These are phyloP conservation scores for Neurospora cerealis DNA, from an alignment of 495 filamentous ascomycete genomes.

Conservation along the genomic window DNA sequence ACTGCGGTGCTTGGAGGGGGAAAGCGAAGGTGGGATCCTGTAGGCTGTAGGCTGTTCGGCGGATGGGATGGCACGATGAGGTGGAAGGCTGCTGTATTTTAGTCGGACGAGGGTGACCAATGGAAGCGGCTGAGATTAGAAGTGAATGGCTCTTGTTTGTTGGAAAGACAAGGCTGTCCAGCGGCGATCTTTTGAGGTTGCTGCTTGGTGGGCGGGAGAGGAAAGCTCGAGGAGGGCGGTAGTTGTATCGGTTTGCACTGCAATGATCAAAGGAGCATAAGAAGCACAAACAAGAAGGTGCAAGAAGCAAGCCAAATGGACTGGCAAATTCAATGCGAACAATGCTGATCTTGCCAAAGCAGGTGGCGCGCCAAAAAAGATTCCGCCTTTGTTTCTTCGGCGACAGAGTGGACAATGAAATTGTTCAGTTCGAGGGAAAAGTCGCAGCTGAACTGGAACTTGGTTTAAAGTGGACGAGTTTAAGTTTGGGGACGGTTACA, in stretches of 20 bases:
- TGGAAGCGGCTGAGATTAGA: background rate
- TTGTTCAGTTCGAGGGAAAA: background rate
- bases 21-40: background rate
- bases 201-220: background rate
- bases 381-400: background rate
- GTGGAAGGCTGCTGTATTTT: background rate
- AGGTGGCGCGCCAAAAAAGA: background rate
- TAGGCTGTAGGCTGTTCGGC: background rate
- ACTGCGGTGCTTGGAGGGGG: background rate
- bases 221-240: background rate
- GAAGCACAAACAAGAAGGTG: background rate
- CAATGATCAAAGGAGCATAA: background rate
- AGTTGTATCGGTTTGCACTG: background rate
- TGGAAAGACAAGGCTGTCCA: background rate
- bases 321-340: background rate
- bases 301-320: background rate
- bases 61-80: background rate
- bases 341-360: background rate
- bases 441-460: background rate
- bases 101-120: background rate
- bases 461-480: background rate
- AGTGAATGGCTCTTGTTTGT: background rate
- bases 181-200: background rate
- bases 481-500: background rate
- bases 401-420: background rate